These are phyloP conservation scores for Cydonia oblonga DNA, from an alignment of 331 rosid genomes.

Conservation along the genomic window DNA sequence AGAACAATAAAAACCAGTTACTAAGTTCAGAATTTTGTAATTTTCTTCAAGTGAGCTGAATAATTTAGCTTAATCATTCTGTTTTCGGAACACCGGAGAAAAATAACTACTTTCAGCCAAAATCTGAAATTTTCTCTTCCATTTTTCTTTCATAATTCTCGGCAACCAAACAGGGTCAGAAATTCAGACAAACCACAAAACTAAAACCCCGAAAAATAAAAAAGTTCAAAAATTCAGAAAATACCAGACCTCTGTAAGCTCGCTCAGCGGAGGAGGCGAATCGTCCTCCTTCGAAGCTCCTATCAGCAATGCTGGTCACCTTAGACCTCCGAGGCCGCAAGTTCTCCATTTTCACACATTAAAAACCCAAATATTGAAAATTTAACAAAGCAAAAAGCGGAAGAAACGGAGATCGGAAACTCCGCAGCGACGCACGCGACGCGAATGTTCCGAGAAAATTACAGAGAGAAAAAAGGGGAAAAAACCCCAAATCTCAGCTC, in stretches of 20 bases:
- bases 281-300: constrained; percentile 18
- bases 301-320: constrained; percentile 13
- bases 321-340: constrained; percentile 34
- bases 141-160: background rate
- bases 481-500: background rate
- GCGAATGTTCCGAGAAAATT: constrained; percentile 1
- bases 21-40: background rate
- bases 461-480: background rate
- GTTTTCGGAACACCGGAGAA: background rate
- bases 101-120: background rate
- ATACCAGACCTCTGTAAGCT: constrained; percentile 29
- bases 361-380: background rate
- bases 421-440: background rate
- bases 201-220: background rate
- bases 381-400: background rate
- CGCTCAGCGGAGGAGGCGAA: constrained; percentile 17
- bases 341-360: constrained; percentile 44
- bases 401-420: constrained; percentile 5
- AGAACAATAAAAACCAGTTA: background rate
- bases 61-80: background rate
- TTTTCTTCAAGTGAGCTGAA: background rate
- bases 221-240: background rate
- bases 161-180: constrained; percentile 9
- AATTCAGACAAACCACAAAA: background rate
- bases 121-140: background rate